phyloP scores from a whole-genome alignment of 129 eudicot species.

The sunflower (Helianthus annuus) region DNA sequence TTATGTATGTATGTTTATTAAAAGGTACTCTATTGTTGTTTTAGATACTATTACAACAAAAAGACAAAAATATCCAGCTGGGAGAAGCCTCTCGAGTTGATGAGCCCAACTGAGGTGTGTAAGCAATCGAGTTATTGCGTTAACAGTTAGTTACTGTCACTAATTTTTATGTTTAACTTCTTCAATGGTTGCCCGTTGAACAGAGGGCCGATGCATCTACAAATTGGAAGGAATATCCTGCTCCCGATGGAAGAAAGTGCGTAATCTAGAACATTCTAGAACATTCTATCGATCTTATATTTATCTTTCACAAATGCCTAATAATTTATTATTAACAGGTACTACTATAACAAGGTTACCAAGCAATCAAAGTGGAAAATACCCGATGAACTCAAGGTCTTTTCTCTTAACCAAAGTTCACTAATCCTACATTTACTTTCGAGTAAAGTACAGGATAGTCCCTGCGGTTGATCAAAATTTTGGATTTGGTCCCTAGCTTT shows the following conservation, averaged over 20 bases:
- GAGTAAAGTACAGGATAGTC: too few species aligned
- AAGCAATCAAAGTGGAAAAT: constrained; percentile 89
- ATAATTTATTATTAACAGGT: constrained; percentile 47
- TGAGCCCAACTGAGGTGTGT: constrained; percentile 79
- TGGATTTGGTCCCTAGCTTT: too few species aligned
- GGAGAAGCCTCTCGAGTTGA: constrained; percentile 93
- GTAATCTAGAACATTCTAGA: constrained; percentile 25
- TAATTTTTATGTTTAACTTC: constrained; percentile 14
- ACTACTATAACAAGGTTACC: constrained; percentile 72
- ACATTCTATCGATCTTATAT: constrained; percentile 6
- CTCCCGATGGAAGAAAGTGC: constrained; percentile 85
- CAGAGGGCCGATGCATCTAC: constrained; percentile 99
- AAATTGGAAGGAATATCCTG: constrained; percentile 78
- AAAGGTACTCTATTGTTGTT: constrained; percentile 11
- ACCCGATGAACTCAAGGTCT: constrained; percentile 90
- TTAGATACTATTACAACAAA: constrained; percentile 81
- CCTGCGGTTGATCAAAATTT: too few species aligned
- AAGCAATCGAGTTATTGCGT: constrained; percentile 32
- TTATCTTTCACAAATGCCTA: background rate
- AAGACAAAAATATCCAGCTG: constrained; percentile 74
- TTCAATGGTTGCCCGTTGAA: constrained; percentile 15
- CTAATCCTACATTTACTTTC: constrained; percentile 6
- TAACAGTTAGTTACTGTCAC: background rate
- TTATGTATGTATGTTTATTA: background rate
- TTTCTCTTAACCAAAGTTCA: constrained; percentile 16